These are phyloP conservation scores for Xylariaceae sp. DNA, from an alignment of 2,329 filamentous ascomycete species.

Conservation along the genomic window DNA sequence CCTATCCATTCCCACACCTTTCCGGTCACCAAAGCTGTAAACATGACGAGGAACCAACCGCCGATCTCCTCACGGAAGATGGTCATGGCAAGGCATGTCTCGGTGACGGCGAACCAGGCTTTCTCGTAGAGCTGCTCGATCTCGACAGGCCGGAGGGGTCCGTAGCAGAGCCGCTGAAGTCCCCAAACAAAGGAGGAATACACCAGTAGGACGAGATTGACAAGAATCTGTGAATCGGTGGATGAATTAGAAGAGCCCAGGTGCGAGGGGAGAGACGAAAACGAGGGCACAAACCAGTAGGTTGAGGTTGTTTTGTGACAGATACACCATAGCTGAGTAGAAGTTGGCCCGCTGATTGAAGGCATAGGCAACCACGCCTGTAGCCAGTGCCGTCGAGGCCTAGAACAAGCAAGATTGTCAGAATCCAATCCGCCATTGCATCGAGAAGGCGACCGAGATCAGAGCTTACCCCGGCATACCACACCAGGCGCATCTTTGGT, in stretches of 20 bases:
- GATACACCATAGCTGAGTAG: conserved; percentile 95
- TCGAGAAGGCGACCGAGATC: conserved; percentile 3
- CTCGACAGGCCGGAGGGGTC: conserved; percentile 84
- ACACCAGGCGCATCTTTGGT: conserved; percentile 51
- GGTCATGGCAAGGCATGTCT: conserved; percentile 96
- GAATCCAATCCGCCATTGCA: conserved; percentile 3
- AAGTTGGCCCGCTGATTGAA: conserved; percentile 96
- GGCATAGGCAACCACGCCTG: conserved; percentile 77
- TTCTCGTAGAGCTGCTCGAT: conserved; percentile 96
- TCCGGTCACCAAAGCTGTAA: conserved; percentile 82
- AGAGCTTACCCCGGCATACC: conserved; percentile 55
- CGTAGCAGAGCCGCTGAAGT: conserved; percentile 85
- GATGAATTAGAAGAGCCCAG: conserved; percentile 11
- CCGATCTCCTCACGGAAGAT: conserved; percentile 95
- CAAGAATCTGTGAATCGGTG: conserved; percentile 60
- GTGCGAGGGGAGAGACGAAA: conserved; percentile 1
- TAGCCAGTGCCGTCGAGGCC: conserved; percentile 76
- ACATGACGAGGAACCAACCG: conserved; percentile 94
- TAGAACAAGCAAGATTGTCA: conserved; percentile 15
- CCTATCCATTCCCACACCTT: conserved; percentile 99
- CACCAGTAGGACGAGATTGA: conserved; percentile 80
- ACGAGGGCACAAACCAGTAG: conserved; percentile 60
- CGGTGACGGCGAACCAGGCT: conserved; percentile 95
- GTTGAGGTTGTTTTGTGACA: conserved; percentile 93
- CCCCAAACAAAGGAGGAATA: conserved; percentile 78